Conservation (phyloP, 2,329 filamentous ascomycete genomes). For the Leptosphaerulina australis region DNA sequence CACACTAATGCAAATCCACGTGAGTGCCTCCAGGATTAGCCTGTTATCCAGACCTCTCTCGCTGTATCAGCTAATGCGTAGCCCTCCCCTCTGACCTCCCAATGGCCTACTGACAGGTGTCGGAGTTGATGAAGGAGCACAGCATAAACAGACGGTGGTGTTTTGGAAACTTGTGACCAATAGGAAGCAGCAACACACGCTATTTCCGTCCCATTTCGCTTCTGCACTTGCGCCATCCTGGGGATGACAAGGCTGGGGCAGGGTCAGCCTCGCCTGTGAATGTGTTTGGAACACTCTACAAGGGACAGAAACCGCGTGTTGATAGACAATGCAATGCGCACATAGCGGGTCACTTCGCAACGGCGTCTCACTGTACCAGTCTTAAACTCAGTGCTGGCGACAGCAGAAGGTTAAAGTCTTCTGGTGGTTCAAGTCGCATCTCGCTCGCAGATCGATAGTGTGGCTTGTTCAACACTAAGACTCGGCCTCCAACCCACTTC, state of each 20-base stretch:
- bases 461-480: slow-evolving; percentile 18
- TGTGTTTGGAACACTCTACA: slow-evolving; percentile 12
- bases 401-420: slow-evolving; percentile 1
- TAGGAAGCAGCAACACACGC: slow-evolving; percentile 10
- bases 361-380: background rate
- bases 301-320: slow-evolving; percentile 9
- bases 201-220: slow-evolving; percentile 11
- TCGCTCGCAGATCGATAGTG: slow-evolving; percentile 12
- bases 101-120: slow-evolving; percentile 3
- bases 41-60: background rate
- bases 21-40: background rate
- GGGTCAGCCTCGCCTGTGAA: slow-evolving; percentile 1
- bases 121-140: slow-evolving; percentile 5
- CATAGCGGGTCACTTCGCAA: background rate
- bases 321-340: slow-evolving; percentile 1
- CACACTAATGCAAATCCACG: background rate
- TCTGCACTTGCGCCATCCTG: background rate
- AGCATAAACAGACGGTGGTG: slow-evolving; percentile 9
- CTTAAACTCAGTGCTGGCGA: slow-evolving; percentile 1
- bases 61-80: slow-evolving; percentile 2
- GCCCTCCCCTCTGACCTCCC: background rate
- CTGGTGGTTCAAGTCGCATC: background rate
- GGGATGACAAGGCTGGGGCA: slow-evolving; percentile 1
- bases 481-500: slow-evolving; percentile 13
- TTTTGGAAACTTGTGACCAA: slow-evolving; percentile 25